phyloP scores from a whole-genome alignment of 1,284 basidiomycete genomes.

The Heterobasidion parviporum region DNA sequence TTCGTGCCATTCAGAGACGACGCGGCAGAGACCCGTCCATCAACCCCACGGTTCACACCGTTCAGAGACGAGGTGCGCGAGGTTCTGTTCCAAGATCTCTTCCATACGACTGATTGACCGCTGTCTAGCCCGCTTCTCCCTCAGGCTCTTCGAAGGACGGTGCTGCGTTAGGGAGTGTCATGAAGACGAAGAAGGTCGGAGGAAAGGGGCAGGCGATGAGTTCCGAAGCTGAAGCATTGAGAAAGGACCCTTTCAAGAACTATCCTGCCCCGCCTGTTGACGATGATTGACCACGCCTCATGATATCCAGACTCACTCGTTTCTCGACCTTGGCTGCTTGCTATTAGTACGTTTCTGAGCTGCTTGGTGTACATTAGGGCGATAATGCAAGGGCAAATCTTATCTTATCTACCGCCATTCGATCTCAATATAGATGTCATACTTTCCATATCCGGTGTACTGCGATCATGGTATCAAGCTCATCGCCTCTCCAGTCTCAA shows the following conservation, averaged over 20 bases:
- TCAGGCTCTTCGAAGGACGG: conserved; percentile 12
- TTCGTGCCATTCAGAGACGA: not conserved
- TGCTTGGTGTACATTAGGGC: too few species aligned
- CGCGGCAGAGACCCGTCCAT: not conserved
- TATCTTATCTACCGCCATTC: too few species aligned
- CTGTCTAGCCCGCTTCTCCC: conserved; percentile 19
- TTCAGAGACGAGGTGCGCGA: conserved; percentile 57
- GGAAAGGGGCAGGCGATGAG: conserved; percentile 30
- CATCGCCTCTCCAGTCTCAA: too few species aligned
- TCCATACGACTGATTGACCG: conserved; percentile 5
- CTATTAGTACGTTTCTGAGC: too few species aligned
- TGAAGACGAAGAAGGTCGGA: conserved; percentile 47
- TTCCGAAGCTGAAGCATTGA: conserved; percentile 65
- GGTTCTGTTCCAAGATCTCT: not conserved
- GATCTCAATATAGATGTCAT: too few species aligned
- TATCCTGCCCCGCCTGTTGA: conserved; percentile 27
- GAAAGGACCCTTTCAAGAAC: conserved; percentile 74
- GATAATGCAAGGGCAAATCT: too few species aligned
- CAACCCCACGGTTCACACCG: conserved; percentile 52
- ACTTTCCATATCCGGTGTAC: too few species aligned
- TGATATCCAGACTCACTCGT: not conserved
- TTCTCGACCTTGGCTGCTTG: not conserved
- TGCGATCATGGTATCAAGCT: too few species aligned
- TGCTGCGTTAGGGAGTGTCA: conserved; percentile 39
- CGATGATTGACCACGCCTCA: not conserved